Conservation (phyloP, 2,329 filamentous ascomycete species). For the Pseudopyrenochaeta lycopersici region DNA sequence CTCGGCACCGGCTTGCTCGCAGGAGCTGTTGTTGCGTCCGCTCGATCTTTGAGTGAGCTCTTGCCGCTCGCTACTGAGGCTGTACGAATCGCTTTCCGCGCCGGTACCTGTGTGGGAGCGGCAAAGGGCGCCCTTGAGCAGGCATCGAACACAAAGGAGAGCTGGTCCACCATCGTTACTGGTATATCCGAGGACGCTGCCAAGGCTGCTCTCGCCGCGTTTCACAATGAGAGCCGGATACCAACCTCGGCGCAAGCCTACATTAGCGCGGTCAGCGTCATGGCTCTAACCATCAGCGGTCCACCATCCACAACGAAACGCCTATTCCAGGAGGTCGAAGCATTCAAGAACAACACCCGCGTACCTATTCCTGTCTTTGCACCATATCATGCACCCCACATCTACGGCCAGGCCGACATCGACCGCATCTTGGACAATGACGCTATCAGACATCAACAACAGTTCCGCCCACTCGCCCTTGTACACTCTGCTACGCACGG, state of each 20-base stretch:
- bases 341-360: conserved; percentile 60
- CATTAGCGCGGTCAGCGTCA: conserved; percentile 67
- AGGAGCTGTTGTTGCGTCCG: conserved; percentile 72
- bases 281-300: conserved; percentile 68
- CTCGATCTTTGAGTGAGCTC: conserved; percentile 68
- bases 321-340: conserved; percentile 59
- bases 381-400: conserved; percentile 67
- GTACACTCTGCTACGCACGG: conserved; percentile 59
- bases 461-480: conserved; percentile 53
- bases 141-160: conserved; percentile 62
- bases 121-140: conserved; percentile 61
- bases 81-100: conserved; percentile 72
- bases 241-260: conserved; percentile 62
- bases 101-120: conserved; percentile 59
- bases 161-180: conserved; percentile 74
- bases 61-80: conserved; percentile 71
- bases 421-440: conserved; percentile 59
- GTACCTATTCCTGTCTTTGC: conserved; percentile 65
- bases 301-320: conserved; percentile 63
- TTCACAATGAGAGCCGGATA: conserved; percentile 65
- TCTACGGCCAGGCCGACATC: conserved; percentile 61
- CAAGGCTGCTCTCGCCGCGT: conserved; percentile 62
- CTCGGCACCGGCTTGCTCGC: conserved; percentile 76
- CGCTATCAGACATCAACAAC: conserved; percentile 52
- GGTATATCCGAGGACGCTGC: conserved; percentile 63